Evolutionary conservation across 768 basidiomycete genomes (phyloP).

Genomic region (Naganishia randhawae): DNA sequence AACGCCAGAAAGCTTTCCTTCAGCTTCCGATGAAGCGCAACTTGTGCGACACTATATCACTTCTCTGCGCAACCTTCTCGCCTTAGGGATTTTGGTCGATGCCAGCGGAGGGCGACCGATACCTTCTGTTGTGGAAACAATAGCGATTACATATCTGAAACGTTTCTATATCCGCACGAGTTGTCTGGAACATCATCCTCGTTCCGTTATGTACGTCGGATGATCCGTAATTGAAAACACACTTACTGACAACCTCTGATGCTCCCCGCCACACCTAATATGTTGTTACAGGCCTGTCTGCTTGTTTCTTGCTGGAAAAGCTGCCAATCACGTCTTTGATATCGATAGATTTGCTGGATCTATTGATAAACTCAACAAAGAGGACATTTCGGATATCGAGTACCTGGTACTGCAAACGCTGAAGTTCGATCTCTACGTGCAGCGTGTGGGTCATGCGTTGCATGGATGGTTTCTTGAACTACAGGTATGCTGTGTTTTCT

Average conservation of each 20-base stretch:
- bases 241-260: not conserved
- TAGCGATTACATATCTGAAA: constrained; percentile 86
- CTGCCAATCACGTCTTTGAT: constrained; percentile 88
- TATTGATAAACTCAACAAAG: constrained; percentile 73
- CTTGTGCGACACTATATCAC: constrained; percentile 86
- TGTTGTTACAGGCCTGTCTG: constrained; percentile 72
- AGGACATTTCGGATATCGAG: constrained; percentile 88
- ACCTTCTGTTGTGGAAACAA: constrained; percentile 88
- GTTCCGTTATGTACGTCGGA: constrained; percentile 78
- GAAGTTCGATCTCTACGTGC: constrained; percentile 82
- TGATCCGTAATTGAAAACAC: not conserved
- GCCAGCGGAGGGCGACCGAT: constrained; percentile 61
- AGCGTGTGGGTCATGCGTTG: constrained; percentile 43
- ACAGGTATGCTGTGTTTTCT: constrained; percentile 40
- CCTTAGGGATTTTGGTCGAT: constrained; percentile 52
- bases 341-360: constrained; percentile 76
- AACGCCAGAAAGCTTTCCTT: constrained; percentile 54
- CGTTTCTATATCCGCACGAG: constrained; percentile 96
- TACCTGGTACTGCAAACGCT: constrained; percentile 94
- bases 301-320: constrained; percentile 92
- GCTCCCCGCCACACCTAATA: constrained; percentile 7
- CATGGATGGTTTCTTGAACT: constrained; percentile 47
- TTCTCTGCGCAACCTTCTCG: constrained; percentile 73
- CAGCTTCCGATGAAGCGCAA: constrained; percentile 75
- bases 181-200: constrained; percentile 99